These are phyloP conservation scores for Amphibolis antarctica DNA, from an alignment of 106 monocot genomes.

Conservation along the genomic window DNA sequence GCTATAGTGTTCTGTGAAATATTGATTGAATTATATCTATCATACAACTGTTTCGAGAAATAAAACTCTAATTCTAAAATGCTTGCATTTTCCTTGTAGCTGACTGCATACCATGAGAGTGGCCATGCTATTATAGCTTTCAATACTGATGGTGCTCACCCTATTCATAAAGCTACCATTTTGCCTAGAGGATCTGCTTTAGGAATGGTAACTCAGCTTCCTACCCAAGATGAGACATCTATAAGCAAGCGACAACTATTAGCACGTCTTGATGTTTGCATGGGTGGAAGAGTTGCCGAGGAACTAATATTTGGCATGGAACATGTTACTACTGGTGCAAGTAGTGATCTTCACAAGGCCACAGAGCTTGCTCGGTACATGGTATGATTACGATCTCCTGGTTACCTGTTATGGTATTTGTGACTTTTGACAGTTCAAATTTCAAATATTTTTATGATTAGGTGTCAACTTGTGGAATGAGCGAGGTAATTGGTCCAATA, in stretches of 20 bases:
- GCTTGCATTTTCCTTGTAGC: slow-evolving; percentile 20
- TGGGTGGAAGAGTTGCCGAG: slow-evolving; percentile 99
- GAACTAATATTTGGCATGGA: slow-evolving; percentile 93
- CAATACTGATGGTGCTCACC: slow-evolving; percentile 90
- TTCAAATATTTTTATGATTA: slow-evolving; percentile 14
- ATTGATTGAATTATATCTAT: not conserved
- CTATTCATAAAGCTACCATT: slow-evolving; percentile 93
- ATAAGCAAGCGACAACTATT: slow-evolving; percentile 84
- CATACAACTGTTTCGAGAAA: not conserved
- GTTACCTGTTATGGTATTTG: not conserved
- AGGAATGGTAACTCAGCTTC: slow-evolving; percentile 97
- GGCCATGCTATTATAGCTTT: slow-evolving; percentile 94
- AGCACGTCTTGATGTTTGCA: slow-evolving; percentile 95
- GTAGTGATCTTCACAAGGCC: slow-evolving; percentile 71
- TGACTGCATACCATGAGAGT: slow-evolving; percentile 97
- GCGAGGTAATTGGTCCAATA: slow-evolving; percentile 79
- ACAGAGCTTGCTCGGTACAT: slow-evolving; percentile 94
- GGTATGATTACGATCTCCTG: slow-evolving; percentile 40
- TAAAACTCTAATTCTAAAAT: not conserved
- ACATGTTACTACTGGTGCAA: slow-evolving; percentile 79
- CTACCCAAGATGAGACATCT: slow-evolving; percentile 88
- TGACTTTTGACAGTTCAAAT: not conserved
- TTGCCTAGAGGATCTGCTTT: slow-evolving; percentile 86
- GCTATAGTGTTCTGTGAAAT: not conserved
- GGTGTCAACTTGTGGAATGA: slow-evolving; percentile 99